Evolutionary conservation across 2,329 filamentous ascomycete genomes (phyloP).

Genomic region (Cyanodermella asteris): DNA sequence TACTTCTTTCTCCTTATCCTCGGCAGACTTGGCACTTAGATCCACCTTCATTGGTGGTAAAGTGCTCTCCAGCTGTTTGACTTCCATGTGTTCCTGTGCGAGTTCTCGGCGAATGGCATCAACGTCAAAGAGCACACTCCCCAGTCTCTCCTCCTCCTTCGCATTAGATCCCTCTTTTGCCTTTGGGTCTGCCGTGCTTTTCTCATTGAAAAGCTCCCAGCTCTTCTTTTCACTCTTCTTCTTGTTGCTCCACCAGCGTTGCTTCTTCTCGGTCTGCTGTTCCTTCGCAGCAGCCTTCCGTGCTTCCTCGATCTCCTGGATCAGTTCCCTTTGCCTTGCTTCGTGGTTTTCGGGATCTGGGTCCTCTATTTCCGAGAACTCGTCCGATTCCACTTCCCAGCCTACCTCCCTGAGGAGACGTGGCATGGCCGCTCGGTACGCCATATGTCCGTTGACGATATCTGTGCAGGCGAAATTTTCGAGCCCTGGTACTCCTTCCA

Average conservation of each 20-base stretch:
- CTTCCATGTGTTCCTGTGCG: slow-evolving; percentile 45
- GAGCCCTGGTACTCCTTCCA: slow-evolving; percentile 55
- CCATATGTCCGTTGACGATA: slow-evolving; percentile 80
- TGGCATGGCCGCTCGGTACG: slow-evolving; percentile 85
- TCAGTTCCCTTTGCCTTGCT: slow-evolving; percentile 71
- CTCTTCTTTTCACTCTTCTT: slow-evolving; percentile 55
- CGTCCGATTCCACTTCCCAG: slow-evolving; percentile 78
- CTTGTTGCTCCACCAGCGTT: slow-evolving; percentile 59
- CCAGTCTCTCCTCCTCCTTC: slow-evolving; percentile 14
- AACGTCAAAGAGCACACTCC: slow-evolving; percentile 67
- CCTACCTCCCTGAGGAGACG: slow-evolving; percentile 66
- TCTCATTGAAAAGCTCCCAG: too few relatives aligned
- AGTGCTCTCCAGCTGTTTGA: slow-evolving; percentile 70
- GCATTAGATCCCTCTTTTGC: slow-evolving; percentile 11
- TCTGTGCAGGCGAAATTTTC: slow-evolving; percentile 83
- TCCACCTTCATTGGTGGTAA: slow-evolving; percentile 76
- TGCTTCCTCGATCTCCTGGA: slow-evolving; percentile 91
- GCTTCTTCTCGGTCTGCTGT: slow-evolving; percentile 49
- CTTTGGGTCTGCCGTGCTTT: slow-evolving; percentile 64
- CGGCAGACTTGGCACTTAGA: slow-evolving; percentile 15
- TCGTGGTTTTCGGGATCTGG: slow-evolving; percentile 86
- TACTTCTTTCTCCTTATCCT: slow-evolving; percentile 6
- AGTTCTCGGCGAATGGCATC: slow-evolving; percentile 82
- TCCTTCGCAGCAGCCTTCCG: slow-evolving; percentile 72
- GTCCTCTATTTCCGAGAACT: slow-evolving; percentile 92